Percentiles rank a stretch among this genome's conserved stretches.
Evolutionary conservation across 495 filamentous ascomycete species (phyloP).

Genomic region (Xylaria longipes): DNA sequence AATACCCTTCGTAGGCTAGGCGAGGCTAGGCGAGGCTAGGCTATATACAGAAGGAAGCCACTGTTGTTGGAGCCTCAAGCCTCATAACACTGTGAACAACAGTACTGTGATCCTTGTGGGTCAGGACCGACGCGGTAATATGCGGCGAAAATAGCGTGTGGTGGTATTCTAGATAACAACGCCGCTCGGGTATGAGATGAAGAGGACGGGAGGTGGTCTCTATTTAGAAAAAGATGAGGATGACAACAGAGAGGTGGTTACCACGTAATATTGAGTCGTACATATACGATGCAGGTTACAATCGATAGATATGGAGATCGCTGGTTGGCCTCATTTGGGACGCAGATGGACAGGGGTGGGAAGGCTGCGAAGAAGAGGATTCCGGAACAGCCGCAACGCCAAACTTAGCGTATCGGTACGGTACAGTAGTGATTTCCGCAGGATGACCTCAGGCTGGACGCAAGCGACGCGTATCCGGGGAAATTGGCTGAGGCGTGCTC

Average conservation of each 20-base stretch:
- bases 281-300: background rate
- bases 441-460: background rate
- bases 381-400: constrained; percentile 19
- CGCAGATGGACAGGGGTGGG: background rate
- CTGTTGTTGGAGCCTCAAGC: background rate
- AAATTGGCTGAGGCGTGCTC: constrained; percentile 11
- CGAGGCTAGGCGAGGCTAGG: constrained; percentile 13
- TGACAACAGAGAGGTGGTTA: background rate
- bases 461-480: constrained; percentile 9
- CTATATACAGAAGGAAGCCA: background rate
- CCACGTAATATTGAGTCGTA: background rate
- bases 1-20: background rate
- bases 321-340: background rate
- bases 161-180: background rate
- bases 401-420: background rate
- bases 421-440: background rate
- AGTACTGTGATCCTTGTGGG: background rate
- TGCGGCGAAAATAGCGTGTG: background rate
- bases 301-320: background rate
- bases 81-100: background rate
- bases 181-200: background rate
- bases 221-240: background rate
- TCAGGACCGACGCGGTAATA: background rate
- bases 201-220: background rate
- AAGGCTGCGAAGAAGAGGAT: constrained; percentile 14